Base-by-base conservation (phyloP, 2,329 filamentous ascomycete genomes). In the Fusarium penzigii region DNA sequence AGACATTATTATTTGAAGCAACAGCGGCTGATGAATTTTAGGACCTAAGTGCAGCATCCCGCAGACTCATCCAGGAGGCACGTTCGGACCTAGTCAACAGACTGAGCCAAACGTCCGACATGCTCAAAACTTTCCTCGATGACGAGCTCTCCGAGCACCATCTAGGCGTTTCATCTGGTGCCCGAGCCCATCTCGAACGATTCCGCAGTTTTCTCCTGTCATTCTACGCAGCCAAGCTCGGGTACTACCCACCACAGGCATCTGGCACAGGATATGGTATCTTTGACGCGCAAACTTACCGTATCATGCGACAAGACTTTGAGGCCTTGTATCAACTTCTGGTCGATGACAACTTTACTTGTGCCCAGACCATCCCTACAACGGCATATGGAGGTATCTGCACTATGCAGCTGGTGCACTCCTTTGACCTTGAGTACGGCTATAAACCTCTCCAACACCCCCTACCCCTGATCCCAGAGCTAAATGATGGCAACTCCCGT, bases 321-420 rank as follows among this genome's bases (percentile, higher is more conserved):
- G 78, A 84, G 46, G 83, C 80, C 3, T 72, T 93, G 0, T 91
- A 92, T 67, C 78, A 86, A 32, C 85, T 87, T 44, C 75, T 94
- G 1, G 87, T 87, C 1, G 88, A 94, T 60, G 74, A 77, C 6
- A 73, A 72, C 3, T 83, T 81, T 17, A 80, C 78, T 0, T 68
- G 71, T 5, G 72, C 76, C 11, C 70, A 81, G 38, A 72, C 71
- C n/a, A 78, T 76, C 47, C 79, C 84, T 1, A 73, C 77, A 8
- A 72, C 79, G 17, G 80, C 83, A 0, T 81, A 81, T 42, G 87
- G 86, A 5, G 88, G 88, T 0, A 82, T 92, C 8, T 90, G 87
- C 64, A 83, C 86, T 0, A 70, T 88, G 42, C 87, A 91, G 61
- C 85, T 84, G 46, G 75, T 93, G 4, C 75, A 82, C 49, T 78